A percentile compares a stretch with the other conserved stretches of the same genome.
Conservation (phyloP, 768 basidiomycete genomes). For the Mycena indigotica region DNA sequence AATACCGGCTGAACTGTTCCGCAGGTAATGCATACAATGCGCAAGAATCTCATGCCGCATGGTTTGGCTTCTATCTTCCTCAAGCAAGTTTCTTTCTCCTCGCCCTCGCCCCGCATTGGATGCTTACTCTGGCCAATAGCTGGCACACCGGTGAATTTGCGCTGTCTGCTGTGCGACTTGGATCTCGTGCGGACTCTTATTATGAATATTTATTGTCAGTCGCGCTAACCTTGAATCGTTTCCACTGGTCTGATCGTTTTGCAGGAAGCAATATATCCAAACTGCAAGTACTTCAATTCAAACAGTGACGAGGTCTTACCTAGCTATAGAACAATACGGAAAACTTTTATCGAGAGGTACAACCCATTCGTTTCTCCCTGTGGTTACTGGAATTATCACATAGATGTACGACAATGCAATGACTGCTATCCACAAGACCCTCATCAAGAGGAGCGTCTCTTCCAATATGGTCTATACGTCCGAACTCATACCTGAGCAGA, state of each 20-base stretch:
- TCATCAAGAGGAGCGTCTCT: constrained; percentile 64
- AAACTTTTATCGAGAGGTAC: constrained; percentile 71
- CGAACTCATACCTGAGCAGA: constrained; percentile 70
- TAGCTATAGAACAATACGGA: constrained; percentile 67
- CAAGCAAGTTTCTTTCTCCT: constrained; percentile 51
- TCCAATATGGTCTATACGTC: constrained; percentile 74
- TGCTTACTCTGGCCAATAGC: not conserved
- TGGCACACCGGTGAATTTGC: constrained; percentile 48
- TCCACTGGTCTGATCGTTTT: constrained; percentile 5
- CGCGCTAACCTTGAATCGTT: not conserved
- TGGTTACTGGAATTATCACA: not conserved
- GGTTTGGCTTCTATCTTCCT: constrained; percentile 87
- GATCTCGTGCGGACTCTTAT: constrained; percentile 90
- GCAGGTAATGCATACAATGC: constrained; percentile 72
- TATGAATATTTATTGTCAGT: constrained; percentile 87
- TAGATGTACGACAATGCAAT: constrained; percentile 93
- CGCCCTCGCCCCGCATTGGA: not conserved
- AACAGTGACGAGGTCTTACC: constrained; percentile 1
- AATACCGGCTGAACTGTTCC: not conserved
- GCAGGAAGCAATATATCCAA: constrained; percentile 78
- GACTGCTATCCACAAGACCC: constrained; percentile 72
- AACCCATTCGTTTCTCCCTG: not conserved
- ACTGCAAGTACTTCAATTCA: constrained; percentile 48
- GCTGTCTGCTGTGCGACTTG: constrained; percentile 79
- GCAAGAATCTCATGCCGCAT: constrained; percentile 58